A percentile compares a stretch with the other conserved stretches of the same genome.
phyloP scores from a whole-genome alignment of 169 alveolate species.

The Eimeria maxima region DNA sequence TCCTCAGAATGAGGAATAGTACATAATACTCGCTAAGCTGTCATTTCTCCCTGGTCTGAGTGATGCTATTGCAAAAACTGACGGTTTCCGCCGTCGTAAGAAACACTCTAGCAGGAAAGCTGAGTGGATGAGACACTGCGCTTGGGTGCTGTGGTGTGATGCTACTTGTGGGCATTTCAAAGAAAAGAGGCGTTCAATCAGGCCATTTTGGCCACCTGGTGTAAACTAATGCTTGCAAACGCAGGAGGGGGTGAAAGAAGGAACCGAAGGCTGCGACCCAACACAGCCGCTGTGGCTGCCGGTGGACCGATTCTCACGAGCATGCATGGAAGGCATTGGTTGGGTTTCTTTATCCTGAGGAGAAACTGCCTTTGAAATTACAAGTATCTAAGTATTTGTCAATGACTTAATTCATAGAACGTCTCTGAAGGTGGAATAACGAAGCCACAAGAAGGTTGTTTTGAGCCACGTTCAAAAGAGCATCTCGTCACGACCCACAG shows the following conservation, averaged over 20 bases:
- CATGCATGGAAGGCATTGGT: conserved; percentile 1
- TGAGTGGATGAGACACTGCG: neutral
- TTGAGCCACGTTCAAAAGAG: conserved; percentile 31
- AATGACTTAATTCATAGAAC: neutral
- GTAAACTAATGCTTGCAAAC: neutral
- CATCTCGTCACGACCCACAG: conserved; percentile 18
- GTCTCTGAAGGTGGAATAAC: neutral
- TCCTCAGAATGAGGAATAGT: neutral
- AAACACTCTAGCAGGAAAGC: neutral
- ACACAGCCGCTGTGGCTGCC: conserved; percentile 26
- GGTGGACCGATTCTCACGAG: conserved; percentile 41
- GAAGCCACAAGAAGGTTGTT: neutral
- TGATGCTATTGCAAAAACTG: neutral
- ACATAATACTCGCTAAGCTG: neutral
- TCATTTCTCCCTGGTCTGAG: neutral
- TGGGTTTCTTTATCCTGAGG: neutral
- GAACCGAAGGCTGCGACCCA: conserved; percentile 10
- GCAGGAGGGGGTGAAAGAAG: neutral
- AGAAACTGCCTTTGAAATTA: neutral
- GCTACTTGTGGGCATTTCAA: neutral
- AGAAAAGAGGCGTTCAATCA: neutral
- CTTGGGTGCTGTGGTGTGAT: conserved; percentile 20
- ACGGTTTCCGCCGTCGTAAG: neutral
- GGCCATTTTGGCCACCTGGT: neutral
- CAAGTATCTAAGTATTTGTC: neutral